Evolutionary conservation across 805 yeast genomes (phyloP), one percentile per base, ranked within the genome.

Genomic region (Candida fluviatilis): DNA sequence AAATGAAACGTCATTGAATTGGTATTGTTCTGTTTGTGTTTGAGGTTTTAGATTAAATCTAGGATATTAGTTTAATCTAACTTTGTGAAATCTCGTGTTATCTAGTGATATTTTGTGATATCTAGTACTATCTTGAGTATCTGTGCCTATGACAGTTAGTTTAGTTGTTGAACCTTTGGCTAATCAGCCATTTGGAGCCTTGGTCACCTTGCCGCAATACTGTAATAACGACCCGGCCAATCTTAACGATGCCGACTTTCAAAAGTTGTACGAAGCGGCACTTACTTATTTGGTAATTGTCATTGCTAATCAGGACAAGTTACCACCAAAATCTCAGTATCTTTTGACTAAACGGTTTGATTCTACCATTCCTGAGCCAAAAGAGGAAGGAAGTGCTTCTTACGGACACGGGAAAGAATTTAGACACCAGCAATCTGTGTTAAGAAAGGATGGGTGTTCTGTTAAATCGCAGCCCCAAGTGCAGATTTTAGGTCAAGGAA

Each of bases 401-500:
- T 88, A 88, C 51, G 96, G 96, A 23, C 96, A 88, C 52, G 90
- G 91, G 40, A 83, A 85, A 56, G 83, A 84, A 43, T 69, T 69
- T 47, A 62, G 74, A 47, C 73, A 69, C 50, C 59, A 60, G 24
- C 64, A 68, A 42, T 64, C 90, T 1, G 86, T 88, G 17, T 73
- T 88, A 45, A 78, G 78, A 45, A 84, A 82, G 54, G 96, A 88
- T 55, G 95, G 95, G 31, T 74, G 75, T 41, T 74, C 89, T 5
- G 85, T 87, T 33, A 90, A 91, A 32, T 60, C 69, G 36, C 89
- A 85, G 56, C 95, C 96, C 2, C 95, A 88, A 58, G 95, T 88
- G 15, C 95, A 87, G 65, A 84, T 87, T 54, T 76, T 88, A 38
- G 96, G 96, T 30, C 90, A 88, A 54, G 95, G 95, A 11, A 54